Evolutionary conservation across 345 rosid genomes (phyloP).

Genomic region (Iberis pinnata): DNA sequence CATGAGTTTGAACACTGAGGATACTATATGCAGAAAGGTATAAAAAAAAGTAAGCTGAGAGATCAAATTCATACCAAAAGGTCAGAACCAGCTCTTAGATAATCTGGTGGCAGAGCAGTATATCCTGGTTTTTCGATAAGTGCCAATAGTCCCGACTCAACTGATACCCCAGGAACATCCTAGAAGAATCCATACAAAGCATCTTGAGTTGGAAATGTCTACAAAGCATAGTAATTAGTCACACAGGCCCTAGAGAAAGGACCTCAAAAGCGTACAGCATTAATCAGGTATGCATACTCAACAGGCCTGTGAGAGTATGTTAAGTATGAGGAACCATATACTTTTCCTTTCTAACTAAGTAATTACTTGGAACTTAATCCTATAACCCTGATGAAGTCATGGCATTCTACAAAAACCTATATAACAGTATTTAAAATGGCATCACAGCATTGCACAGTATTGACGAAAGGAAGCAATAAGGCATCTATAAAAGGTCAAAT

Average conservation of each 20-base stretch:
- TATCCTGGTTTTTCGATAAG: constrained; percentile 58
- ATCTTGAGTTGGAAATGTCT: constrained; percentile 11
- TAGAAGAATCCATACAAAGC: constrained; percentile 27
- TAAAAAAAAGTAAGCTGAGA: constrained; percentile 8
- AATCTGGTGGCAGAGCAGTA: constrained; percentile 63
- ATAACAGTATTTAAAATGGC: neutral
- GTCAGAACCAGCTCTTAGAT: constrained; percentile 68
- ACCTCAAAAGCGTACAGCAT: neutral
- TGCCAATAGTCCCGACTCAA: constrained; percentile 51
- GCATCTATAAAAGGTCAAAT: constrained; percentile 1
- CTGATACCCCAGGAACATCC: constrained; percentile 66
- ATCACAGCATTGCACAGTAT: neutral
- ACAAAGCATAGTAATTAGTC: neutral
- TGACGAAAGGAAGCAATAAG: neutral
- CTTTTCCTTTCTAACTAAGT: constrained; percentile 2
- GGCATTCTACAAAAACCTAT: constrained; percentile 3
- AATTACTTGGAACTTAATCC: too few species aligned
- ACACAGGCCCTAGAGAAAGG: constrained; percentile 9
- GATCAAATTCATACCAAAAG: constrained; percentile 56
- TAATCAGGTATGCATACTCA: constrained; percentile 15
- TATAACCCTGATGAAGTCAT: too few species aligned
- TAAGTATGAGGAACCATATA: neutral
- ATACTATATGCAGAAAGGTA: constrained; percentile 1
- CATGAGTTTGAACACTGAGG: constrained; percentile 5
- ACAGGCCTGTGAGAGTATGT: neutral